Base-by-base conservation (phyloP, 1,139 yeast species). In the Kurtzmaniella quercitrusa region DNA sequence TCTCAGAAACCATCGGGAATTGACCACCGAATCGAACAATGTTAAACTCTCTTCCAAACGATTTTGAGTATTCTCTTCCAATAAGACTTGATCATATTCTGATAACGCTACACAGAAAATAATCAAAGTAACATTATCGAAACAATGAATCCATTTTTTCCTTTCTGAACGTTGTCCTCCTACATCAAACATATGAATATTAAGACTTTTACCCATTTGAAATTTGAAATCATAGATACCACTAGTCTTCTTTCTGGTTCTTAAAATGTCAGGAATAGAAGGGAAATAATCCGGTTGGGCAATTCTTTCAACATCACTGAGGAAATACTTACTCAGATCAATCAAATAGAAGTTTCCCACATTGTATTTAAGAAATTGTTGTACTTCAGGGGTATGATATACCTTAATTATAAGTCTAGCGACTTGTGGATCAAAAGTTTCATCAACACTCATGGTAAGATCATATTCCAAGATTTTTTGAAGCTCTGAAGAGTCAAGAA, bases 101-200 rank as follows among this genome's bases (percentile, higher is more conserved):
- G 93, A 83, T 43, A 90, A 67, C 0, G 97, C 91, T 17, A 89
- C 96, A 63, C 96, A 89, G 61, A 89, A 90, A 46, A 90, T 88
- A 41, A 90, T 86, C 42, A 87, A 72, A 0, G 96, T 86, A 29
- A 90, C 97, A 55, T 90, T 89, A 63, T 90, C 96, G 57, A 90
- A 90, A 59, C 96, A 90, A 63, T 90, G 95, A 52, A 90, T 90
- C 97, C 97, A 90, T 62, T 90, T 90, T 58, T 88, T 88, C 43
- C 97, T 80, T 66, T 90, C 97, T 1, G 93, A 82, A 54, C 97
- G 71, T 65, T 90, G 97, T 1, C 97, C 97, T 49, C 97, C 97
- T 41, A 90, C 96, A 62, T 90, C 97, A 59, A 77, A 89, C 75
- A 90, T 81, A 62, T 88, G 95, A 46, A 89, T 77, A 56, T 82